These are phyloP conservation scores for Starmerella stigmatis DNA, from an alignment of 805 yeast species.

Conservation along the genomic window DNA sequence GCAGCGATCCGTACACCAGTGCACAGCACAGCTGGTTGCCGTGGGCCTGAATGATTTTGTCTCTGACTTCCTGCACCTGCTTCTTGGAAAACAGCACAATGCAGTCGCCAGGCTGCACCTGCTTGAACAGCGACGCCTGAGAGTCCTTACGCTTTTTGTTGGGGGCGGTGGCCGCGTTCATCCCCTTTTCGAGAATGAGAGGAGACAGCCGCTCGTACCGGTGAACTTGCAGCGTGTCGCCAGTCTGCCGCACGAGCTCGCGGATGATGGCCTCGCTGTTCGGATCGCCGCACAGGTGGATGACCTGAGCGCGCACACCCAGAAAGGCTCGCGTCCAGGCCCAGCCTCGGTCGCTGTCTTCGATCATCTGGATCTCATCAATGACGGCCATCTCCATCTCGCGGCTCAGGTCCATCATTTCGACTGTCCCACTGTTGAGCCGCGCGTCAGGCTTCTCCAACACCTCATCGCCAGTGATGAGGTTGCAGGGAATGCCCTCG, in stretches of 20 bases:
- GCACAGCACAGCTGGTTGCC: constrained; percentile 46
- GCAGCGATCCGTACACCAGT: constrained; percentile 87
- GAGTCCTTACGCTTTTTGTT: neutral
- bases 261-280: constrained; percentile 62
- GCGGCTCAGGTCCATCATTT: constrained; percentile 67
- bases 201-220: constrained; percentile 67
- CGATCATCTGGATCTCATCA: constrained; percentile 95
- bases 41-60: constrained; percentile 49
- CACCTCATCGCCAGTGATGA: constrained; percentile 93
- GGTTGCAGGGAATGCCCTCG: constrained; percentile 62
- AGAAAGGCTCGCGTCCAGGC: constrained; percentile 90
- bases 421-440: constrained; percentile 79
- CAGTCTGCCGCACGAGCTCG: constrained; percentile 53
- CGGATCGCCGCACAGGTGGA: constrained; percentile 91
- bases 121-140: constrained; percentile 15
- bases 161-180: neutral
- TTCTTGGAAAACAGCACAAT: constrained; percentile 75
- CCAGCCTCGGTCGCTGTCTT: constrained; percentile 68
- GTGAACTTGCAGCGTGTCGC: constrained; percentile 67
- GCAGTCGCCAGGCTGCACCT: constrained; percentile 68
- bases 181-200: constrained; percentile 41
- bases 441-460: constrained; percentile 64
- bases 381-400: constrained; percentile 78
- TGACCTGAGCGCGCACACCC: constrained; percentile 74
- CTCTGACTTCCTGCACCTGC: constrained; percentile 57